Percentiles rank a stretch among this genome's conserved stretches.
phyloP scores from a whole-genome alignment of 2,329 filamentous ascomycete species.

The Oidium heveae region DNA sequence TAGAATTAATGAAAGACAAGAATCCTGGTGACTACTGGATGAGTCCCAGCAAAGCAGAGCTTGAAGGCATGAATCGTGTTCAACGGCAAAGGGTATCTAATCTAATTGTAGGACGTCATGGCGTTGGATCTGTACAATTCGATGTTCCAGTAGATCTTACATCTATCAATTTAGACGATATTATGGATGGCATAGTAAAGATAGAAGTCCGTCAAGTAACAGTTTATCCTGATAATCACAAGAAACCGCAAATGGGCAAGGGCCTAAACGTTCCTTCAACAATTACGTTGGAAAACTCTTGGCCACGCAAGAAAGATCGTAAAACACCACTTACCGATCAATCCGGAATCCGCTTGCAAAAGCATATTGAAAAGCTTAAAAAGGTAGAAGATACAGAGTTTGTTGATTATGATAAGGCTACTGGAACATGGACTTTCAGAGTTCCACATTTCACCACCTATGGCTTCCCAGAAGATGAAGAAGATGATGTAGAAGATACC shows the following conservation, averaged over 20 bases:
- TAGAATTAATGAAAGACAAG: slow-evolving; percentile 6
- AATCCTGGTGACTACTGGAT: slow-evolving; percentile 64
- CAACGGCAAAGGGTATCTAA: slow-evolving; percentile 49
- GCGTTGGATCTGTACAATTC: slow-evolving; percentile 64
- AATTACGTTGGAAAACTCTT: slow-evolving; percentile 78
- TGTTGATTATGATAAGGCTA: slow-evolving; percentile 50
- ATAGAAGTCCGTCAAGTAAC: slow-evolving; percentile 60
- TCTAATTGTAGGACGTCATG: slow-evolving; percentile 62
- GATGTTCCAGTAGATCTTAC: slow-evolving; percentile 62
- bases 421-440: slow-evolving; percentile 70
- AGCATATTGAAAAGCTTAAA: slow-evolving; percentile 63
- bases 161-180: slow-evolving; percentile 51
- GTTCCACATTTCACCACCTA: slow-evolving; percentile 98
- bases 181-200: slow-evolving; percentile 52
- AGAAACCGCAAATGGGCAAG: slow-evolving; percentile 65
- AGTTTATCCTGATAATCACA: slow-evolving; percentile 49
- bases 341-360: slow-evolving; percentile 41
- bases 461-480: slow-evolving; percentile 51
- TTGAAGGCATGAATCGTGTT: slow-evolving; percentile 55
- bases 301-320: slow-evolving; percentile 48
- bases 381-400: slow-evolving; percentile 62
- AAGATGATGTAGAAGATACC: slow-evolving; percentile 26
- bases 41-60: slow-evolving; percentile 46
- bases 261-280: slow-evolving; percentile 78
- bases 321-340: slow-evolving; percentile 29